phyloP scores from a whole-genome alignment of 192 early-diverging fungal species.

The Coemansia guatemalensis region DNA sequence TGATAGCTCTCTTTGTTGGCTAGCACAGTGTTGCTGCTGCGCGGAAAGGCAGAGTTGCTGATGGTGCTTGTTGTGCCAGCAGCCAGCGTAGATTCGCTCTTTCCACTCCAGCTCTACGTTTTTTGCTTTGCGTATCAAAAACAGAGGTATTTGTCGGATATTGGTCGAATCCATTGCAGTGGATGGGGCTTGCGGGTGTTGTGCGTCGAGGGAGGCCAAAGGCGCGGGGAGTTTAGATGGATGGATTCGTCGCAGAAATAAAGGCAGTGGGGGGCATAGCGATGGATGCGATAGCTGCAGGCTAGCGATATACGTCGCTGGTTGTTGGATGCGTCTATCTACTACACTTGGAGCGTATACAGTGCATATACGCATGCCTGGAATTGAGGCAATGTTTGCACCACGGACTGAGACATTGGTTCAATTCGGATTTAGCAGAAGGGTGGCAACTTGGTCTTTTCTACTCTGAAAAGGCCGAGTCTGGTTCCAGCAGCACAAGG shows the following conservation, averaged over 20 bases:
- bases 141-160: slow-evolving; percentile 18
- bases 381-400: too few relatives aligned
- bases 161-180: background rate
- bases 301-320: background rate
- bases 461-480: too few relatives aligned
- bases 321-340: background rate
- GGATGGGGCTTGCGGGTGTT: too few relatives aligned
- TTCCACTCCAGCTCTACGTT: slow-evolving; percentile 11
- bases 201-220: too few relatives aligned
- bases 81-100: slow-evolving; percentile 9
- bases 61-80: slow-evolving; percentile 1
- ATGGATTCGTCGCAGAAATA: background rate
- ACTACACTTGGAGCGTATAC: background rate
- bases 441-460: too few relatives aligned
- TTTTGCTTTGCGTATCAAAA: background rate
- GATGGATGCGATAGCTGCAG: background rate
- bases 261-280: background rate
- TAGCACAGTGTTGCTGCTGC: too few relatives aligned
- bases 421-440: too few relatives aligned
- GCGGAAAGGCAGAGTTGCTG: background rate
- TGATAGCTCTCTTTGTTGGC: too few relatives aligned
- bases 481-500: too few relatives aligned
- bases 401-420: too few relatives aligned
- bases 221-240: background rate
- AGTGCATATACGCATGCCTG: too few relatives aligned